These are phyloP conservation scores for Tylopilus rubrobrunneus DNA, from an alignment of 768 basidiomycete genomes.

Conservation along the genomic window DNA sequence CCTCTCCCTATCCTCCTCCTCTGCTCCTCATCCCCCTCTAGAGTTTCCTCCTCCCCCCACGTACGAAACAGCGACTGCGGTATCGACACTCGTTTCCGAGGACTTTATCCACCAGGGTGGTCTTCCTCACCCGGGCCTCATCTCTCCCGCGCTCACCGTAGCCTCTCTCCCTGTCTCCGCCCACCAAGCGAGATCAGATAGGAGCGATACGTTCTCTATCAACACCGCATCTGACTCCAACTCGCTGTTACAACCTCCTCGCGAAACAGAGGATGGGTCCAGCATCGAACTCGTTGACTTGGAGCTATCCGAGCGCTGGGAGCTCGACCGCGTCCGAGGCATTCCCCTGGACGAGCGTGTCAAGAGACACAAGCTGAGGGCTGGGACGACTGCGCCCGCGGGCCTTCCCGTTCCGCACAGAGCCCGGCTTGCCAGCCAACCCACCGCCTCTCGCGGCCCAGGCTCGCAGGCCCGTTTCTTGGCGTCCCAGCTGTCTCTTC, in stretches of 20 bases:
- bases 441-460: slow-evolving; percentile 23
- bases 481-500: slow-evolving; percentile 32
- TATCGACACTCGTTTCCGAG: slow-evolving; percentile 39
- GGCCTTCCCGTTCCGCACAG: slow-evolving; percentile 26
- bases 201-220: slow-evolving; percentile 23
- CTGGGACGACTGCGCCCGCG: slow-evolving; percentile 24
- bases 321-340: slow-evolving; percentile 42
- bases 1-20: background rate
- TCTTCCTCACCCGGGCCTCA: slow-evolving; percentile 21
- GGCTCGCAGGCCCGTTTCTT: slow-evolving; percentile 30
- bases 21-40: slow-evolving; percentile 26
- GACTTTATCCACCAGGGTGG: slow-evolving; percentile 33
- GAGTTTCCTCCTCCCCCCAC: slow-evolving; percentile 77
- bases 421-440: slow-evolving; percentile 28
- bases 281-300: slow-evolving; percentile 51
- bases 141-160: slow-evolving; percentile 23
- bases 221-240: slow-evolving; percentile 15
- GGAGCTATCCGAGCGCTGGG: slow-evolving; percentile 41
- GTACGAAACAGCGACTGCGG: slow-evolving; percentile 53
- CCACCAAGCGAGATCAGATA: slow-evolving; percentile 17
- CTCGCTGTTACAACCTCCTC: slow-evolving; percentile 16
- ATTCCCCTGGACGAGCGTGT: slow-evolving; percentile 41
- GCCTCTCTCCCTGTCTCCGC: slow-evolving; percentile 21
- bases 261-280: slow-evolving; percentile 44
- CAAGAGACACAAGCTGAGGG: slow-evolving; percentile 32